Base-by-base conservation (phyloP, 768 basidiomycete genomes). In the Rhizopogon sp. region DNA sequence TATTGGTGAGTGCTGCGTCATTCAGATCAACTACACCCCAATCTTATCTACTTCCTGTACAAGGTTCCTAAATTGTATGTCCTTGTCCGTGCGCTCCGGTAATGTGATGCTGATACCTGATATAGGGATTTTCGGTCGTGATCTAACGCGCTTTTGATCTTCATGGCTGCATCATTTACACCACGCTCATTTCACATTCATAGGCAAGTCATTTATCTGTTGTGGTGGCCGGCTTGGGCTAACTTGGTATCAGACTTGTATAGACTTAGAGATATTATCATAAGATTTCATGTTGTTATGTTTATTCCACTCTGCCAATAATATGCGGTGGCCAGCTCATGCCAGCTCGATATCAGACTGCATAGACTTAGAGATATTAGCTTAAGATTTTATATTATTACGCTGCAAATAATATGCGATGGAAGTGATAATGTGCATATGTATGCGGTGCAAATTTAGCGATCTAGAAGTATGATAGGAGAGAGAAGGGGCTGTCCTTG, bases 51-150 rank as follows among this genome's bases (percentile, higher is more conserved):
- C 13, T 54, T 53, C 16, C 16, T 22, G 31, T 58, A 43, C 57
- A 84, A 25, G 83, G 86, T 87, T 87, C 73, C 64, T 87, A 61
- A 87, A 85, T 65, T 88, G 86, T 82, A 58, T 60, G 80, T 62
- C 40, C 39, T 33, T 44, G 20, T 46, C 53, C 52, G 56, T 39
- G 31, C 10, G 45, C 13, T 28, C 6, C 50, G 55, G 57, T 20
- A 51, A 62, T 55, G 57, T 60, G 45, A 43, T 39, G 53, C 47
- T 58, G 16, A 66, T 58, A 52, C 33, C 51, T 33, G 40, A 52
- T 28, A 43, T 61, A 85, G 84, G 84, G 87, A 85, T 88, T 45
- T 87, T 88, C 67, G 87, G 87, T 6, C 81, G 87, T 28, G 87
- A 90, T 65, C 66, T 89, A 55, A 85, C 81, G 20, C 80, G 85